Base-by-base conservation (phyloP, 2,329 filamentous ascomycete species). In the Pseudogymnoascus sp. region DNA sequence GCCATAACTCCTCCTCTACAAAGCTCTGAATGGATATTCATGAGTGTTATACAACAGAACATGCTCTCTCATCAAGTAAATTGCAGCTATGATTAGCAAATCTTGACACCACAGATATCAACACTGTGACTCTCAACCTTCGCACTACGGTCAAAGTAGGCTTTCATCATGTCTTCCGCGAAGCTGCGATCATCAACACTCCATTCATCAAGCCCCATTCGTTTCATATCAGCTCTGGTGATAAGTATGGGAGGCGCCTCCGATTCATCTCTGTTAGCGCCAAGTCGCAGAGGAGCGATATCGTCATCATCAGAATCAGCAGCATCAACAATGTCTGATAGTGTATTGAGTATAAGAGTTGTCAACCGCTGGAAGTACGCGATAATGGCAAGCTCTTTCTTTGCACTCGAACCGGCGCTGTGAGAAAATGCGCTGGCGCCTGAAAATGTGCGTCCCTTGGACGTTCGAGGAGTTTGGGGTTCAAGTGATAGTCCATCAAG, bases 361-460 rank as follows among this genome's bases (percentile, higher is more conserved):
- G 90, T 92, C 61, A 91, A 79, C 1, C 89, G 84, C 75, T 93
- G 90, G 74, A 93, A 93, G 74, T 92, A 95, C 1, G 89, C 87
- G 62, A 93, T 89, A 60, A 91, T 83, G 42, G 87, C 84, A 65
- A 91, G 85, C 71, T 92, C 77, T 74, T 50, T 82, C 81, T 67
- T 82, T 9, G 38, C 35, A 23, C 50, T 46, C 29, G 53, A 61
- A 29, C 65, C 60, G 19, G 44, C 60, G 53, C 44, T 50, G 23
- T 46, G 64, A 21, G 61, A 29, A n/a, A 66, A n/a, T 37, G 62
- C 17, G 23, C 62, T 66, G 33, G 76, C 71, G 29, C 81, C 72
- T 2, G 81, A 83, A 35, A 80, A 77, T 26, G 68, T 68, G 4
- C 64, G 62, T 50, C 67, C 63, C 29, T 64, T 62, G 1, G 65